Conservation (phyloP, 202 grass and related monocot species). For the Carex sylvatica region DNA sequence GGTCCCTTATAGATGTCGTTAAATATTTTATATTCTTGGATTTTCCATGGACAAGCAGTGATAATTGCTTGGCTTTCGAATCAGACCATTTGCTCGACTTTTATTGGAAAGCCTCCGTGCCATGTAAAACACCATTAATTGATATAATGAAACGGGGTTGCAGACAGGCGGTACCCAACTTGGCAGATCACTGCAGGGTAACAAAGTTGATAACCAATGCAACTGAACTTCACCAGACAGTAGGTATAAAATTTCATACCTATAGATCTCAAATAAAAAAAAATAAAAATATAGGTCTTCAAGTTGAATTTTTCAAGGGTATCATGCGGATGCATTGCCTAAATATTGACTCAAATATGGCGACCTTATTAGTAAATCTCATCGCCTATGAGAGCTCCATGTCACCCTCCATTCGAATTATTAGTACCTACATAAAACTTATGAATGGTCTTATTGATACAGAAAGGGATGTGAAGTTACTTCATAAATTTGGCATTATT, state of each 20-base stretch:
- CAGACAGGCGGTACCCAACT: too few relatives aligned
- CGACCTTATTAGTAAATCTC: conserved; percentile 36
- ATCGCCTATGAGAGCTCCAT: conserved; percentile 51
- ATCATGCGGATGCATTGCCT: conserved; percentile 43
- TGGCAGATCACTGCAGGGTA: too few relatives aligned
- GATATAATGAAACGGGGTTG: too few relatives aligned
- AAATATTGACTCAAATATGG: conserved; percentile 42
- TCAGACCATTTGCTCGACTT: conserved; percentile 54
- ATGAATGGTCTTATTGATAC: conserved; percentile 34
- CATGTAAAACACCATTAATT: not conserved
- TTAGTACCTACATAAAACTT: conserved; percentile 42
- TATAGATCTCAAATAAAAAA: too few relatives aligned
- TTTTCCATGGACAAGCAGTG: not conserved
- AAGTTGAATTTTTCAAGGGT: conserved; percentile 28
- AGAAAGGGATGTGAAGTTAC: conserved; percentile 35
- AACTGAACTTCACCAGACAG: not conserved
- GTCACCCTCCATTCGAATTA: too few relatives aligned
- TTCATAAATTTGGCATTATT: conserved; percentile 20
- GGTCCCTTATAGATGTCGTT: too few relatives aligned
- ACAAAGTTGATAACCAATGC: not conserved
- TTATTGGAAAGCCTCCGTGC: conserved; percentile 31
- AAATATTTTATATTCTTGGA: not conserved
- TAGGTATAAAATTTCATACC: not conserved
- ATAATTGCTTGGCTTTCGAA: not conserved
- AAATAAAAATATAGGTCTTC: too few relatives aligned